Evolutionary conservation across 495 filamentous ascomycete genomes (phyloP).

Genomic region (Xylaria nigripes): DNA sequence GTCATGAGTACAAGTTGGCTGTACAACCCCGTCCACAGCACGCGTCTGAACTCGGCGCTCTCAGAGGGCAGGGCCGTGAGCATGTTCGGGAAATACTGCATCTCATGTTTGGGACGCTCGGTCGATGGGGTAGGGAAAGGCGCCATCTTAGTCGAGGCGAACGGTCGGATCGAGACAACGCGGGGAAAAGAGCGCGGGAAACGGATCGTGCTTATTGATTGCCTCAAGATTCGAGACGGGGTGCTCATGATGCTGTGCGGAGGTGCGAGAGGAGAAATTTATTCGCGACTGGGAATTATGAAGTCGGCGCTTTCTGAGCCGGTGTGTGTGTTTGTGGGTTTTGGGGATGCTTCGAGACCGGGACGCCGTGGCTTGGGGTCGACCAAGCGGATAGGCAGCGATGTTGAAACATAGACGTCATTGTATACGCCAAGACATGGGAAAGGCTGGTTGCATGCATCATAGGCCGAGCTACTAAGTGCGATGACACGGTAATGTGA

Average conservation of each 20-base stretch:
- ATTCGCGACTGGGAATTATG: background rate
- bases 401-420: background rate
- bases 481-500: no score
- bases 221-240: background rate
- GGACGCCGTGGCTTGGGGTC: no score
- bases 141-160: background rate
- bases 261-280: background rate
- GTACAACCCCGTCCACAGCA: conserved; percentile 54
- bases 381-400: no score
- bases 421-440: no score
- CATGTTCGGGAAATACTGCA: conserved; percentile 51
- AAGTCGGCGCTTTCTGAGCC: background rate
- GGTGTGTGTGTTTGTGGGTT: no score
- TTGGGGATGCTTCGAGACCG: no score
- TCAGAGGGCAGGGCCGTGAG: conserved; percentile 40
- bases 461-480: no score
- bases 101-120: conserved; percentile 45
- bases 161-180: background rate
- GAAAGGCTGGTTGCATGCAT: no score
- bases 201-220: background rate
- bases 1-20: conserved; percentile 58
- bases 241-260: background rate
- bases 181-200: background rate
- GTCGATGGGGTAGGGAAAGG: conserved; percentile 15
- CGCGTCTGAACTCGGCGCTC: conserved; percentile 51